Conservation (phyloP, 495 filamentous ascomycete species). For the Penicillium riverlandense region DNA sequence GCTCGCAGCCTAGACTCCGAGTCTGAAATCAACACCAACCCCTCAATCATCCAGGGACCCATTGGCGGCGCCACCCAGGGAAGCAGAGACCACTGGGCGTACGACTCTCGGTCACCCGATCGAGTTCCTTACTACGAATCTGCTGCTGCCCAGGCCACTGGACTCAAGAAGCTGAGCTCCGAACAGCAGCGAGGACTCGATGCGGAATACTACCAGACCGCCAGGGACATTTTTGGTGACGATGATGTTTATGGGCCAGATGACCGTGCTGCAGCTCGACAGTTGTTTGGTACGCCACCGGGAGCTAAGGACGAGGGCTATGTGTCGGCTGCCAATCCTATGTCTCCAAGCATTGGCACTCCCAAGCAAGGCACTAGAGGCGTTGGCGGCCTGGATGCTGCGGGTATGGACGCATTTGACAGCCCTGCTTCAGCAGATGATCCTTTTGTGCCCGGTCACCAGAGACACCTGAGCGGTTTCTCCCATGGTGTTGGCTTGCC, state of each 20-base stretch:
- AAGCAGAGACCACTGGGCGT: slow-evolving; percentile 46
- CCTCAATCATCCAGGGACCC: slow-evolving; percentile 66
- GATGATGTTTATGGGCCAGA: slow-evolving; percentile 27
- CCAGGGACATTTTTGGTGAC: slow-evolving; percentile 28
- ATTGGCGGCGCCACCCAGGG: slow-evolving; percentile 45
- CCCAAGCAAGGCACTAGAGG: slow-evolving; percentile 57
- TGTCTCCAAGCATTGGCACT: slow-evolving; percentile 47
- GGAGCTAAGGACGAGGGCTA: slow-evolving; percentile 78
- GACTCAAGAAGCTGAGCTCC: slow-evolving; percentile 19
- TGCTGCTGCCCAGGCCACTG: slow-evolving; percentile 32
- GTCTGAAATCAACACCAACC: slow-evolving; percentile 71
- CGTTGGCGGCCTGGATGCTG: slow-evolving; percentile 48
- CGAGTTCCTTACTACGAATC: slow-evolving; percentile 35
- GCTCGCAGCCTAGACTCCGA: slow-evolving; percentile 42
- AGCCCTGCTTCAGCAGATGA: slow-evolving; percentile 58
- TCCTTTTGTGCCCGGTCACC: slow-evolving; percentile 50
- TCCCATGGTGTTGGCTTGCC: slow-evolving; percentile 75
- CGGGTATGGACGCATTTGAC: slow-evolving; percentile 47
- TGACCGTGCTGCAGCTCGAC: not conserved
- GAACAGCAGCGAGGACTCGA: slow-evolving; percentile 25
- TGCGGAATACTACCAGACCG: slow-evolving; percentile 33
- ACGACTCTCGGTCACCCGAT: slow-evolving; percentile 42
- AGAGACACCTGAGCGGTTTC: slow-evolving; percentile 75
- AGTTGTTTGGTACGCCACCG: slow-evolving; percentile 35
- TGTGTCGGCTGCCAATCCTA: slow-evolving; percentile 72